Conservation (phyloP, 139 green algal species). For the Coccomyxa sp. region DNA sequence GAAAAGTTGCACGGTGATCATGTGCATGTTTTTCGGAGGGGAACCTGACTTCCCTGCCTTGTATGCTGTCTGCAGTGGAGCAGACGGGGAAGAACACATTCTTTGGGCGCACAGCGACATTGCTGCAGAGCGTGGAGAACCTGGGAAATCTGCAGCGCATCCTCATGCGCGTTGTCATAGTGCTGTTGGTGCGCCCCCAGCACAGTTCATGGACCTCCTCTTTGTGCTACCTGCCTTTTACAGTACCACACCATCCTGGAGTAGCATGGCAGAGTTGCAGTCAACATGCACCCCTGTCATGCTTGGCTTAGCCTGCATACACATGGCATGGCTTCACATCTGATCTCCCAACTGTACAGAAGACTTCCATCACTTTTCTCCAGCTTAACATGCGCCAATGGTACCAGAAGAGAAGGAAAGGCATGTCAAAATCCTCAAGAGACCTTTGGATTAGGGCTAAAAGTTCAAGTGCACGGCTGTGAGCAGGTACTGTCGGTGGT, state of each 20-base stretch:
- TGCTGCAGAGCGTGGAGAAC: constrained; percentile 67
- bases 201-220: background rate
- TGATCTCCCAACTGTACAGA: too few species aligned
- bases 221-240: background rate
- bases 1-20: too few species aligned
- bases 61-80: background rate
- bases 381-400: too few species aligned
- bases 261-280: too few species aligned
- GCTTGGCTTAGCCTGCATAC: too few species aligned
- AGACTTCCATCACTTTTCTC: too few species aligned
- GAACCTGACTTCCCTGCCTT: background rate
- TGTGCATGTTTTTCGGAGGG: background rate
- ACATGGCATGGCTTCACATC: too few species aligned
- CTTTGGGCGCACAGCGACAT: constrained; percentile 77
- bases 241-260: background rate
- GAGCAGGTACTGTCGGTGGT: background rate
- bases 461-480: background rate
- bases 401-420: background rate
- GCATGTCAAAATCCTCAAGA: background rate
- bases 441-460: background rate
- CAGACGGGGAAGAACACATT: constrained; percentile 80
- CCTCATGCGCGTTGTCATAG: constrained; percentile 1
- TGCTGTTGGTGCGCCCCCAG: background rate
- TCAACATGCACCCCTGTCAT: too few species aligned
- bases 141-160: constrained; percentile 74